Evolutionary conservation across 1,139 yeast species (phyloP).

Genomic region (Debaryomycetaceae sp.): DNA sequence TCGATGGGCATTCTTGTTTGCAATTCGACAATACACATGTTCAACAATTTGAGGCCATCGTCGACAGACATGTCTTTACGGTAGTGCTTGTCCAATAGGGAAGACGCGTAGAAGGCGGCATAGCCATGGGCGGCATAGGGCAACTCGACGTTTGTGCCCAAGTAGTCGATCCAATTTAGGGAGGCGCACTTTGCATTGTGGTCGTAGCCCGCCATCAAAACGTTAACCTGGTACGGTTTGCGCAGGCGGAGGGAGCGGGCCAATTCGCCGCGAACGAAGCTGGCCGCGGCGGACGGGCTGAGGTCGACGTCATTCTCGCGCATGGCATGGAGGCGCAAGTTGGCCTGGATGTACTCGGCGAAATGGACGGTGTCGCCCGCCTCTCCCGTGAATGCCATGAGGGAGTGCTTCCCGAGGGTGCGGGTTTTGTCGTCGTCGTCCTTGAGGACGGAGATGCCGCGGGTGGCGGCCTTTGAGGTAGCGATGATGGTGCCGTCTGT

Average conservation of each 20-base stretch:
- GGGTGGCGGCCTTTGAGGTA: conserved; percentile 85
- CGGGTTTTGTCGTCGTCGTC: conserved; percentile 85
- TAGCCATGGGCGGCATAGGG: conserved; percentile 98
- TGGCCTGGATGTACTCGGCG: conserved; percentile 90
- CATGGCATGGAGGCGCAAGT: conserved; percentile 78
- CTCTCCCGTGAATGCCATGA: conserved; percentile 91
- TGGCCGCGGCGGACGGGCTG: conserved; percentile 75
- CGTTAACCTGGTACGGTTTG: conserved; percentile 91
- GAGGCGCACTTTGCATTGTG: conserved; percentile 50
- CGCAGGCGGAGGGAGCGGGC: conserved; percentile 79
- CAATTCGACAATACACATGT: conserved; percentile 68
- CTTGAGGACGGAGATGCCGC: conserved; percentile 87
- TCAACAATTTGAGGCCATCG: conserved; percentile 70
- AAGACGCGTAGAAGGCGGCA: conserved; percentile 87
- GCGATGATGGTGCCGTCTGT: conserved; percentile 76
- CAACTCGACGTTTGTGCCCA: conserved; percentile 82
- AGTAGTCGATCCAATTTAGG: conserved; percentile 84
- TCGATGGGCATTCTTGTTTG: conserved; percentile 88
- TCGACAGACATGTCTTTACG: conserved; percentile 64
- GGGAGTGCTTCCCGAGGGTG: conserved; percentile 59
- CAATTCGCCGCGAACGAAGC: conserved; percentile 78
- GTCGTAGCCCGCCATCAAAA: conserved; percentile 80
- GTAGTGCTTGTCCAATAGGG: conserved; percentile 86
- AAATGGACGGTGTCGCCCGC: conserved; percentile 97
- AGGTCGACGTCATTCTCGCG: conserved; percentile 73